Evolutionary conservation across 768 basidiomycete species (phyloP).

Genomic region (Suillus bovinus): DNA sequence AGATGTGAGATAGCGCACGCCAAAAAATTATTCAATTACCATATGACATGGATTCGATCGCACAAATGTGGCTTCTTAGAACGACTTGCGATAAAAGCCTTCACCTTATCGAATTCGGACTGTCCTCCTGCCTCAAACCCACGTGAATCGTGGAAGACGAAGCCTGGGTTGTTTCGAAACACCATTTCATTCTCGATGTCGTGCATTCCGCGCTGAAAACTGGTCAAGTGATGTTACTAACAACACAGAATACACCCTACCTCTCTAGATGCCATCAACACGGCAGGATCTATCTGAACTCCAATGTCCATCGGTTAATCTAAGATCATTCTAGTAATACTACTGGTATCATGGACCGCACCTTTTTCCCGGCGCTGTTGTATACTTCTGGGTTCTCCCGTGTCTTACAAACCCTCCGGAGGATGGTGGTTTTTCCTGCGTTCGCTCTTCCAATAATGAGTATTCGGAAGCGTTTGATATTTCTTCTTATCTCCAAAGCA

Average conservation of each 20-base stretch:
- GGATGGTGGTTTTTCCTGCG: conserved; percentile 42
- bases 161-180: no score
- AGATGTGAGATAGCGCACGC: no score
- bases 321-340: background rate
- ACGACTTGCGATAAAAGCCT: background rate
- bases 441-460: conserved; percentile 42
- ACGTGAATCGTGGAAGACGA: no score
- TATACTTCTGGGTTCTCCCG: conserved; percentile 33
- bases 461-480: conserved; percentile 36
- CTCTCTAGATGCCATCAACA: conserved; percentile 4
- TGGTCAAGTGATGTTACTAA: no score
- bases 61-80: background rate
- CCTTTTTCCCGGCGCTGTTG: conserved; percentile 21
- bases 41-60: no score
- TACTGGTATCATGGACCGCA: conserved; percentile 3
- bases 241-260: background rate
- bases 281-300: conserved; percentile 8
- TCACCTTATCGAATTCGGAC: background rate
- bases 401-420: conserved; percentile 39
- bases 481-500: no score
- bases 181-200: no score
- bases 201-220: no score
- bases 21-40: no score
- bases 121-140: background rate
- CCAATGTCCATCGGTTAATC: no score